Conservation (phyloP, 2,329 filamentous ascomycete species). For the Venturia effusa region DNA sequence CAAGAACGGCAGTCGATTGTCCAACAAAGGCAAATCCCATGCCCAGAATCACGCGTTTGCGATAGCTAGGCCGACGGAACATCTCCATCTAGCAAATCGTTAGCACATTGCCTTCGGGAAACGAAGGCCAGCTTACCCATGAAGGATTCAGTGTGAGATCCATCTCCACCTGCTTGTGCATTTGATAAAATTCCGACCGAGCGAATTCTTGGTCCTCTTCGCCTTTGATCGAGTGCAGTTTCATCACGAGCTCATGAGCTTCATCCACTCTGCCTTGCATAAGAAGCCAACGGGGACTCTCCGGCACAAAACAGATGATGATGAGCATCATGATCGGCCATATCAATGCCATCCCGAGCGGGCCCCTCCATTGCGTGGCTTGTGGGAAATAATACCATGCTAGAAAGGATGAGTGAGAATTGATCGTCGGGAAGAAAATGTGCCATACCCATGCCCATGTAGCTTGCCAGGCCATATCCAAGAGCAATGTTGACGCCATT, state of each 20-base stretch:
- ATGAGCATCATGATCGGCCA: constrained; percentile 19
- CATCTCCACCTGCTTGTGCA: constrained; percentile 18
- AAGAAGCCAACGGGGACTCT: constrained; percentile 48
- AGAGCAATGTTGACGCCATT: constrained; percentile 18
- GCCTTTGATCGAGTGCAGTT: constrained; percentile 13
- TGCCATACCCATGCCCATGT: constrained; percentile 17
- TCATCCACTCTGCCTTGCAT: constrained; percentile 36
- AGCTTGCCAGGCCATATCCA: constrained; percentile 18
- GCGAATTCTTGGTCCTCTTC: constrained; percentile 19
- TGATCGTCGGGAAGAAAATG: neutral
- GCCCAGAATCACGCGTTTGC: constrained; percentile 16
- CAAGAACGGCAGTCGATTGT: constrained; percentile 18
- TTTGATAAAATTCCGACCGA: constrained; percentile 20
- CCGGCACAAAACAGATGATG: constrained; percentile 30
- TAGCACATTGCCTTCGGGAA: constrained; percentile 7
- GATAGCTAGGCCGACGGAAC: constrained; percentile 18
- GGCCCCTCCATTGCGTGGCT: constrained; percentile 19
- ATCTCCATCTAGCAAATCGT: constrained; percentile 12
- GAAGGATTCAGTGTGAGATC: constrained; percentile 16
- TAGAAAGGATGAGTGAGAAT: neutral
- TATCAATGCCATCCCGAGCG: constrained; percentile 17
- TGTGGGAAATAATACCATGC: constrained; percentile 10
- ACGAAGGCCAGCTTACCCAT: neutral
- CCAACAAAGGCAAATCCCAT: constrained; percentile 19
- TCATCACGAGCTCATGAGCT: constrained; percentile 23